phyloP scores from a whole-genome alignment of 2,329 filamentous ascomycete genomes.

The Pseudogymnoascus sp. region DNA sequence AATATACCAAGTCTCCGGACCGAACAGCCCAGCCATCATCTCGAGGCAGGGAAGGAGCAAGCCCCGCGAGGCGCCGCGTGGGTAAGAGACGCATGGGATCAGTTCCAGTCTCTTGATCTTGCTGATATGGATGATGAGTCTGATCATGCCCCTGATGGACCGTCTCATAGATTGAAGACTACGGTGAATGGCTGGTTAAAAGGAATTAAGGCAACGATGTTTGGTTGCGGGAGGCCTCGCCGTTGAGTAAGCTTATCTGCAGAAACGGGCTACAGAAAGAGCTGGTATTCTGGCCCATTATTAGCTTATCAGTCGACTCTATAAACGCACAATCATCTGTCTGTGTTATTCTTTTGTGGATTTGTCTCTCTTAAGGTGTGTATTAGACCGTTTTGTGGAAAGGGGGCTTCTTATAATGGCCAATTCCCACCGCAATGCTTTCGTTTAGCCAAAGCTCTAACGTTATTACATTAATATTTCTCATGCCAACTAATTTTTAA shows the following conservation, averaged over 20 bases:
- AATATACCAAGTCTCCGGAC: background rate
- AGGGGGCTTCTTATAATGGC: background rate
- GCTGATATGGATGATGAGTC: background rate
- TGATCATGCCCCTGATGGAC: background rate
- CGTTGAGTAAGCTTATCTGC: background rate
- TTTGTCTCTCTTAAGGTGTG: background rate
- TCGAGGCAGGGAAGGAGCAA: background rate
- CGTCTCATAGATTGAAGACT: background rate
- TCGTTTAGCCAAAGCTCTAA: background rate
- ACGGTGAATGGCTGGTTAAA: background rate
- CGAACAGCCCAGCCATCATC: background rate
- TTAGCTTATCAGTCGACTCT: background rate
- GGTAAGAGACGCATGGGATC: background rate
- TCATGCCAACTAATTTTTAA: no score
- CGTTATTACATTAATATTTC: background rate
- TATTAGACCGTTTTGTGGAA: background rate
- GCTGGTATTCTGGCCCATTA: background rate
- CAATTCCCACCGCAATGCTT: background rate
- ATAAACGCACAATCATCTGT: background rate
- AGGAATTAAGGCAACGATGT: background rate
- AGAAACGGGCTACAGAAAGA: no score
- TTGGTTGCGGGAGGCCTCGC: background rate
- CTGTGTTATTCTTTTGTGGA: slow-evolving; percentile 1
- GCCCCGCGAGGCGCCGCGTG: background rate
- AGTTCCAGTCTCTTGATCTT: background rate